A percentile compares a stretch with the other conserved stretches of the same genome.
Conservation (phyloP, 768 basidiomycete species). For the Kwoniella shandongensis region DNA sequence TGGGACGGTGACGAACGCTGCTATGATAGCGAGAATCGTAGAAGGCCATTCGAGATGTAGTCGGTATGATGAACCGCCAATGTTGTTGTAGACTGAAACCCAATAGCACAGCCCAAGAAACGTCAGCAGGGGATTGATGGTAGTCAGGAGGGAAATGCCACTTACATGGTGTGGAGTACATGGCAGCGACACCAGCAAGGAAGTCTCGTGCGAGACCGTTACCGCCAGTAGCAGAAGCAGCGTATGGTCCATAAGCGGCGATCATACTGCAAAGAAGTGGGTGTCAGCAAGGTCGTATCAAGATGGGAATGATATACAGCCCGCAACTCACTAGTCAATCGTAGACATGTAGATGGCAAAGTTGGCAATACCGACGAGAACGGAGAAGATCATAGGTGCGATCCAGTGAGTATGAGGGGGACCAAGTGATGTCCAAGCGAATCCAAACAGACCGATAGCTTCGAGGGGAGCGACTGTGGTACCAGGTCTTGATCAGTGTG, state of each 20-base stretch:
- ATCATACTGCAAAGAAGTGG: slow-evolving; percentile 41
- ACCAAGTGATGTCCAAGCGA: slow-evolving; percentile 44
- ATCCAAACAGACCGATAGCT: slow-evolving; percentile 45
- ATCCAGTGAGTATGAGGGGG: slow-evolving; percentile 62
- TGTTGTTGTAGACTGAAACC: slow-evolving; percentile 36
- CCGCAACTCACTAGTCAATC: slow-evolving; percentile 28
- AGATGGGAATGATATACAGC: too few species aligned
- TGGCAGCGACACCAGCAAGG: slow-evolving; percentile 45
- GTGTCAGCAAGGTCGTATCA: not conserved
- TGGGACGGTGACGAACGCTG: slow-evolving; percentile 33
- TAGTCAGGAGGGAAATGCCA: not conserved
- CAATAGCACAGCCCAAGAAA: too few species aligned
- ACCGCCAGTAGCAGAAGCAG: slow-evolving; percentile 47
- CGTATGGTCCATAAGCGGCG: slow-evolving; percentile 45
- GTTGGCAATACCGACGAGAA: slow-evolving; percentile 43
- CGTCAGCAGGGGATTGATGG: not conserved
- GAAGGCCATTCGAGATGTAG: slow-evolving; percentile 38
- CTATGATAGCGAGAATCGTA: slow-evolving; percentile 38
- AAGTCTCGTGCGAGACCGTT: slow-evolving; percentile 49
- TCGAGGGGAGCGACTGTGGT: slow-evolving; percentile 35
- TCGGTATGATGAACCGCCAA: slow-evolving; percentile 24
- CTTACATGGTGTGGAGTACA: slow-evolving; percentile 39
- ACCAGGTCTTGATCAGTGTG: slow-evolving; percentile 13
- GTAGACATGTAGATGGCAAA: slow-evolving; percentile 44
- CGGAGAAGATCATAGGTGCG: slow-evolving; percentile 63